Conservation (phyloP, 495 filamentous ascomycete genomes). For the Penicillium chermesinum region DNA sequence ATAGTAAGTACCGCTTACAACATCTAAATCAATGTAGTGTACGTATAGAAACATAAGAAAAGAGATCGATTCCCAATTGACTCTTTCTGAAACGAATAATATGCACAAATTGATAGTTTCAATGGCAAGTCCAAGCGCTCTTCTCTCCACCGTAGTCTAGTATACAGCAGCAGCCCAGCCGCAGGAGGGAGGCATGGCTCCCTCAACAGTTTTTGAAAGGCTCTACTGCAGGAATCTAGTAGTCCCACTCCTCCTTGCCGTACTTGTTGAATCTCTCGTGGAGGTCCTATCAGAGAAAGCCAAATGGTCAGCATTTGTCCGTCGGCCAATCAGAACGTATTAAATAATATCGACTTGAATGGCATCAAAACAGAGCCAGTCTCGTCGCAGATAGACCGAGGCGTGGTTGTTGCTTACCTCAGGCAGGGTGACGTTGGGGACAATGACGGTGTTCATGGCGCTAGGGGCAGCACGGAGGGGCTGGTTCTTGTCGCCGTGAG, state of each 20-base stretch:
- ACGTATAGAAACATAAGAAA: background rate
- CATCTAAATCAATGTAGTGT: too few relatives aligned
- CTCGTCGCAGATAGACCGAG: background rate
- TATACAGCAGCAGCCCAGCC: slow-evolving; percentile 62
- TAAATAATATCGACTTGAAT: background rate
- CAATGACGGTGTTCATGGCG: slow-evolving; percentile 86
- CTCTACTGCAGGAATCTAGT: slow-evolving; percentile 24
- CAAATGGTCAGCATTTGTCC: slow-evolving; percentile 5
- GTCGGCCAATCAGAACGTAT: background rate
- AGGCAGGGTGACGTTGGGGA: slow-evolving; percentile 87
- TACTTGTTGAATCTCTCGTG: slow-evolving; percentile 99
- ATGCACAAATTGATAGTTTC: slow-evolving; percentile 35
- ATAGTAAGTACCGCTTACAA: too few relatives aligned
- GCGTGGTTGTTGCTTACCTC: slow-evolving; percentile 54
- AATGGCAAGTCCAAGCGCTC: slow-evolving; percentile 18
- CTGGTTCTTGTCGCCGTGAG: slow-evolving; percentile 72
- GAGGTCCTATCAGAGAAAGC: slow-evolving; percentile 52
- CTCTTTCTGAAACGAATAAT: slow-evolving; percentile 32
- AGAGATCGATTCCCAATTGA: slow-evolving; percentile 33
- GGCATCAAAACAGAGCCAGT: background rate
- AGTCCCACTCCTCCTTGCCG: slow-evolving; percentile 76
- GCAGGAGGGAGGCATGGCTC: slow-evolving; percentile 36
- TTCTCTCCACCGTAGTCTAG: slow-evolving; percentile 38
- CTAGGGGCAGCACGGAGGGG: slow-evolving; percentile 84
- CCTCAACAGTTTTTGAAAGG: slow-evolving; percentile 14